phyloP scores from a whole-genome alignment of 139 green algal genomes.

The Picochlorum costavermella region DNA sequence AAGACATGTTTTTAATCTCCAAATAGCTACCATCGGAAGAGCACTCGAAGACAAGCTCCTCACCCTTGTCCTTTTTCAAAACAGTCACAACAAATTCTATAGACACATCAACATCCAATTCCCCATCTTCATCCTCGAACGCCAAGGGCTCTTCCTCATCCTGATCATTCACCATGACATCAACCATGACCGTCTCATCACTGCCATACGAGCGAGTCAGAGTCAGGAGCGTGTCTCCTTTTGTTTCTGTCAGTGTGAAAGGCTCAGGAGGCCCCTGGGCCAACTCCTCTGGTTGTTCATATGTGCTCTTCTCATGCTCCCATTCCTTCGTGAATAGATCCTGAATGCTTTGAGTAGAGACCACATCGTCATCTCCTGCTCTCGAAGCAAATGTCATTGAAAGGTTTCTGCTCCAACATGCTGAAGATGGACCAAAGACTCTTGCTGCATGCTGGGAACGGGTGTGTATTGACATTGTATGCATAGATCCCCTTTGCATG shows the following conservation, averaged over 20 bases:
- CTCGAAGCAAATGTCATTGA: too few species aligned
- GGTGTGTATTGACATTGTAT: too few species aligned
- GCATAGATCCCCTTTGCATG: too few species aligned
- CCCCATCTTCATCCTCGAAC: conserved; percentile 31
- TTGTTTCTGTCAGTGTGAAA: conserved; percentile 37
- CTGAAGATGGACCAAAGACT: too few species aligned
- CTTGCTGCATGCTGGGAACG: too few species aligned
- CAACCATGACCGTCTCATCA: conserved; percentile 44
- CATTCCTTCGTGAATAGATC: conserved; percentile 48
- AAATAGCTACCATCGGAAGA: conserved; percentile 51
- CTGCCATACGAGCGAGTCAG: conserved; percentile 24
- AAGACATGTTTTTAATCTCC: conserved; percentile 32
- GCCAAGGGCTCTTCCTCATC: conserved; percentile 28
- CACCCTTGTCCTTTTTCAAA: conserved; percentile 24
- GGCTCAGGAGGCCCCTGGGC: conserved; percentile 17
- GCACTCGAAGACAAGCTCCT: conserved; percentile 55
- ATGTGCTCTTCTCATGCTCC: conserved; percentile 52
- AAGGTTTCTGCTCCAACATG: too few species aligned
- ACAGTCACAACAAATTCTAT: conserved; percentile 46
- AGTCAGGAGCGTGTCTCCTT: conserved; percentile 42
- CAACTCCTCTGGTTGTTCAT: conserved; percentile 41
- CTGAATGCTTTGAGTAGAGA: not conserved
- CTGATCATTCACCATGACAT: conserved; percentile 49
- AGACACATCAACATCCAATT: conserved; percentile 27
- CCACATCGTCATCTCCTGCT: too few species aligned